phyloP scores from a whole-genome alignment of 768 basidiomycete genomes.

The Trametes cinnabarina region DNA sequence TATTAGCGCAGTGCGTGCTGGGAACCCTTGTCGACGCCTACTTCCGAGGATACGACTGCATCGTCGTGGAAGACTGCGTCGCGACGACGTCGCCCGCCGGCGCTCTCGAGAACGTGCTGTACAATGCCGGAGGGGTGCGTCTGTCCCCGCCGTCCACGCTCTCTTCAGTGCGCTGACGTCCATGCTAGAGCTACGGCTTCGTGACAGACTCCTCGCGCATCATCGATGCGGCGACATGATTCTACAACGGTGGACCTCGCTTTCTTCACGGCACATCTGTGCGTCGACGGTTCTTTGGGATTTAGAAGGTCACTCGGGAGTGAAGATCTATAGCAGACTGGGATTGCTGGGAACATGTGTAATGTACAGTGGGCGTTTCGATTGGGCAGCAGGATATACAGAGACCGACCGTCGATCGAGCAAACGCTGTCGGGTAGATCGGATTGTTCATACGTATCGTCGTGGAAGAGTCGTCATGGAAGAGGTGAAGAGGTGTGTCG shows the following conservation, averaged over 20 bases:
- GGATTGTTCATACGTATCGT: not conserved
- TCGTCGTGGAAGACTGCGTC: slow-evolving; percentile 54
- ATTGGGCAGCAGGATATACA: not conserved
- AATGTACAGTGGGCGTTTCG: slow-evolving; percentile 13
- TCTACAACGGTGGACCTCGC: not conserved
- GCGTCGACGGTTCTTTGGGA: not conserved
- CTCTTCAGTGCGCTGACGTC: not conserved
- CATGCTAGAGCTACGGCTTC: slow-evolving; percentile 49
- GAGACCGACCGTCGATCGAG: not conserved
- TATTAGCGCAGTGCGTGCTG: slow-evolving; percentile 51
- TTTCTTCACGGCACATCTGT: not conserved
- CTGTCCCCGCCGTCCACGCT: not conserved
- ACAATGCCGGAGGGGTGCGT: slow-evolving; percentile 55
- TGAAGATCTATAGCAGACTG: not conserved
- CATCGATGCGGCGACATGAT: slow-evolving; percentile 16
- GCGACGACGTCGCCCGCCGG: slow-evolving; percentile 64
- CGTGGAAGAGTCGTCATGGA: not conserved
- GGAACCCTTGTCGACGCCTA: slow-evolving; percentile 65
- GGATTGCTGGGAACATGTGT: not conserved
- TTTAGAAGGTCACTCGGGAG: not conserved
- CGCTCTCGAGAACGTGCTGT: slow-evolving; percentile 54
- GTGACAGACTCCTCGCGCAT: slow-evolving; percentile 39
- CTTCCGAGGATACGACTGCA: slow-evolving; percentile 62
- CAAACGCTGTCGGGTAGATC: too few species aligned
- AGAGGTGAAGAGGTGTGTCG: not conserved